These are phyloP conservation scores for Aureobasidium sp. DNA, from an alignment of 2,329 filamentous ascomycete genomes.

Conservation along the genomic window DNA sequence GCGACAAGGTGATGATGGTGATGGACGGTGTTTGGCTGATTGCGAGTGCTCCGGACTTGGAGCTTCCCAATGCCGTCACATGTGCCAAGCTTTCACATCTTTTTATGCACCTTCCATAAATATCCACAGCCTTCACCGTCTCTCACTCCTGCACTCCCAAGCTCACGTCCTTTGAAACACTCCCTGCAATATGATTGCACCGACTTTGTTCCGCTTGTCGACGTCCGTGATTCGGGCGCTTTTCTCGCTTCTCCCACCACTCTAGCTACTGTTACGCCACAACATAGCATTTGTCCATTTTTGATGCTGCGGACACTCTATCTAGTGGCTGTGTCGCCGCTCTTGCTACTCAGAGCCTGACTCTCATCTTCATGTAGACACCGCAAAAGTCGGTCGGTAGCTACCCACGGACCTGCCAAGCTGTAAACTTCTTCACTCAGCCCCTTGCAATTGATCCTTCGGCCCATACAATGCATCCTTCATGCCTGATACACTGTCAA, in stretches of 20 bases:
- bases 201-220: not conserved
- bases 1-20: not conserved
- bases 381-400: not conserved
- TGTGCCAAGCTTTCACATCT: not conserved
- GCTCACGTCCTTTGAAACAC: not conserved
- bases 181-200: not conserved
- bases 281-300: not conserved
- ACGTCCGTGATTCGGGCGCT: not conserved
- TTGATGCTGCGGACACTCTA: not conserved
- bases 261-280: not conserved
- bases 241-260: too few relatives aligned
- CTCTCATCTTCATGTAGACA: not conserved
- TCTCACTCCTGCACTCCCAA: not conserved
- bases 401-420: not conserved
- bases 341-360: not conserved
- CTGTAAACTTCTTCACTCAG: not conserved
- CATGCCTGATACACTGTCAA: not conserved
- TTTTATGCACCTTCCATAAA: not conserved
- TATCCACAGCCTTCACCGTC: not conserved
- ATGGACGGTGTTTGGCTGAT: slow-evolving; percentile 5
- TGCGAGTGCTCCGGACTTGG: not conserved
- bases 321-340: not conserved
- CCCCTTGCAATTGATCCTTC: slow-evolving; percentile 6
- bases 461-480: not conserved
- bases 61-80: slow-evolving; percentile 14